Percentiles rank a stretch among this genome's conserved stretches.
Evolutionary conservation across 331 rosid genomes (phyloP).

Genomic region (Acacia concinna): DNA sequence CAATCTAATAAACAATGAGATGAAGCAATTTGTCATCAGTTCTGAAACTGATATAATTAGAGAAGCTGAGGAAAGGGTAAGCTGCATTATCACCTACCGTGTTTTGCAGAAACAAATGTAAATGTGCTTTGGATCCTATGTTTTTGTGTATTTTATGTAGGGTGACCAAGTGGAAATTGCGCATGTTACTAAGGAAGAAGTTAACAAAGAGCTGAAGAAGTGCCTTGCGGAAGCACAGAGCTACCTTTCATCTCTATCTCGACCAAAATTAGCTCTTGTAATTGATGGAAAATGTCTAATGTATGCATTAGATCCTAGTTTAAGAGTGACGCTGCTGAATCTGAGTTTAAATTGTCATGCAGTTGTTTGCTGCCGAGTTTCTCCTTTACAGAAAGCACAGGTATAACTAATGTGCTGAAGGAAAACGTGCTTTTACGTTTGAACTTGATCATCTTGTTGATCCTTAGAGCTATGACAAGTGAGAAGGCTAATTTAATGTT

Average conservation of each 20-base stretch:
- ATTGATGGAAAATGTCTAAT: constrained; percentile 97
- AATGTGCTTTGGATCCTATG: background rate
- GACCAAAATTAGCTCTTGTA: constrained; percentile 86
- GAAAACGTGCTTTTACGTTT: background rate
- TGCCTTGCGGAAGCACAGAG: constrained; percentile 80
- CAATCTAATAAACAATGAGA: constrained; percentile 88
- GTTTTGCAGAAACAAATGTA: constrained; percentile 11
- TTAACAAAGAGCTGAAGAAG: constrained; percentile 64
- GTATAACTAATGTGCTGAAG: constrained; percentile 42
- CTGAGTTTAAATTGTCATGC: constrained; percentile 91
- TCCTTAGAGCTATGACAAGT: background rate
- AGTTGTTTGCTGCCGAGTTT: constrained; percentile 98
- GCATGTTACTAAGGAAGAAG: constrained; percentile 77
- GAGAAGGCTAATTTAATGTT: background rate
- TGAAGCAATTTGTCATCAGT: constrained; percentile 91
- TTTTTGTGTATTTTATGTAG: constrained; percentile 40
- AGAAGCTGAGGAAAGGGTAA: constrained; percentile 88
- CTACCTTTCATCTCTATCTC: constrained; percentile 52
- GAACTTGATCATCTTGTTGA: background rate
- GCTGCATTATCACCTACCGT: constrained; percentile 14
- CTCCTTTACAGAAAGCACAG: constrained; percentile 99
- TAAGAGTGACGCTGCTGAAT: constrained; percentile 81
- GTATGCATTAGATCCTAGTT: constrained; percentile 94
- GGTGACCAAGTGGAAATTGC: constrained; percentile 98
- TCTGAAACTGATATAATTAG: constrained; percentile 94